These are phyloP conservation scores for Acrasis kona DNA, from an alignment of 78 protist species.

Conservation along the genomic window DNA sequence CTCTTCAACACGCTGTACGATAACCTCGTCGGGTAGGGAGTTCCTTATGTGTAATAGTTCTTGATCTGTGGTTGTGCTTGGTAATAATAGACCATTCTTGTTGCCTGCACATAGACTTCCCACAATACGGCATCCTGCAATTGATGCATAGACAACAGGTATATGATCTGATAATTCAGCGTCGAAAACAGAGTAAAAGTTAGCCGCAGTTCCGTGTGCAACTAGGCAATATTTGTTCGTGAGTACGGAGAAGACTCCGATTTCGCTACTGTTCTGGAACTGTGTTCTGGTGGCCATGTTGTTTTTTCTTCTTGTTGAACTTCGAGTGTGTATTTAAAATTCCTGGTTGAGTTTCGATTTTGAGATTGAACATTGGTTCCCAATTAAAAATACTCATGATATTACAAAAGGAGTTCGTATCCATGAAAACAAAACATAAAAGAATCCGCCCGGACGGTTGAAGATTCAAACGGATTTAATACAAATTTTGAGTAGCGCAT, in stretches of 20 bases:
- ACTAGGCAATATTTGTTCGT: slow-evolving; percentile 95
- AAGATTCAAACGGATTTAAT: too few species aligned
- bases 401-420: too few species aligned
- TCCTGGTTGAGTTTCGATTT: too few species aligned
- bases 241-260: slow-evolving; percentile 95
- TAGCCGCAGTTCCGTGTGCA: slow-evolving; percentile 82
- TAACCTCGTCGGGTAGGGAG: slow-evolving; percentile 91
- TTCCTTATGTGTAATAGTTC: slow-evolving; percentile 94
- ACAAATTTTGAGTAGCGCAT: too few species aligned
- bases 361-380: too few species aligned
- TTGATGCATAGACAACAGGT: slow-evolving; percentile 80
- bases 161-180: slow-evolving; percentile 84
- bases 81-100: slow-evolving; percentile 92
- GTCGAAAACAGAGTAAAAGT: slow-evolving; percentile 86
- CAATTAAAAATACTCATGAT: too few species aligned
- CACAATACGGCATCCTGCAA: slow-evolving; percentile 74
- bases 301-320: too few species aligned
- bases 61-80: slow-evolving; percentile 91
- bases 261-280: slow-evolving; percentile 90
- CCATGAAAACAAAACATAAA: too few species aligned
- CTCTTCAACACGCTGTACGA: slow-evolving; percentile 88
- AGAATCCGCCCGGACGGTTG: too few species aligned
- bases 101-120: slow-evolving; percentile 94
- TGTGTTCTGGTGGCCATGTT: too few species aligned
- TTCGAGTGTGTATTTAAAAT: too few species aligned